Conservation (phyloP, 1,139 yeast species). For the Lizanozyma gosingica region DNA sequence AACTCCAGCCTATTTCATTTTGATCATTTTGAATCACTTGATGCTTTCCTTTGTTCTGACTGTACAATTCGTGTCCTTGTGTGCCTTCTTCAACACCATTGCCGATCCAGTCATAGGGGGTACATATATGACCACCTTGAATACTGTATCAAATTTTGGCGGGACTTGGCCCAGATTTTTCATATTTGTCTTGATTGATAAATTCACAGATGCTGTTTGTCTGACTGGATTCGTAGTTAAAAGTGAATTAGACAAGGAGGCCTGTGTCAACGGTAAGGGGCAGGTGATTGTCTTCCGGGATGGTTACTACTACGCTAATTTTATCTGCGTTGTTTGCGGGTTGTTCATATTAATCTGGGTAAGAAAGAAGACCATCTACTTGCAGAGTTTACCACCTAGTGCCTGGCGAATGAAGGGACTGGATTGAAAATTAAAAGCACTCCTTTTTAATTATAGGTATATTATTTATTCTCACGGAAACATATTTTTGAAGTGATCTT, state of each 20-base stretch:
- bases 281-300: slow-evolving; percentile 47
- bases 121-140: slow-evolving; percentile 93
- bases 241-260: slow-evolving; percentile 19
- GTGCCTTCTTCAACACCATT: slow-evolving; percentile 90
- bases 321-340: slow-evolving; percentile 64
- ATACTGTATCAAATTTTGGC: slow-evolving; percentile 87
- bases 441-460: no score
- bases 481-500: no score
- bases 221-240: slow-evolving; percentile 9
- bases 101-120: slow-evolving; percentile 97
- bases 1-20: slow-evolving; percentile 44
- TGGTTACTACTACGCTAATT: slow-evolving; percentile 77
- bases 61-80: slow-evolving; percentile 86
- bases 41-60: slow-evolving; percentile 89
- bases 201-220: slow-evolving; percentile 62
- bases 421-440: slow-evolving; percentile 8
- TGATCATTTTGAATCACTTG: slow-evolving; percentile 74
- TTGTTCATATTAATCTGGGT: slow-evolving; percentile 63
- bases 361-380: slow-evolving; percentile 42
- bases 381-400: slow-evolving; percentile 55
- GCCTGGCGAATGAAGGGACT: slow-evolving; percentile 55
- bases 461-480: no score
- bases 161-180: slow-evolving; percentile 95
- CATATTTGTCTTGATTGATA: slow-evolving; percentile 71
- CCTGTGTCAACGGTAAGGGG: slow-evolving; percentile 52